phyloP scores from a whole-genome alignment of 2,329 filamentous ascomycete genomes.

The Ophiocordyceps sinensis region DNA sequence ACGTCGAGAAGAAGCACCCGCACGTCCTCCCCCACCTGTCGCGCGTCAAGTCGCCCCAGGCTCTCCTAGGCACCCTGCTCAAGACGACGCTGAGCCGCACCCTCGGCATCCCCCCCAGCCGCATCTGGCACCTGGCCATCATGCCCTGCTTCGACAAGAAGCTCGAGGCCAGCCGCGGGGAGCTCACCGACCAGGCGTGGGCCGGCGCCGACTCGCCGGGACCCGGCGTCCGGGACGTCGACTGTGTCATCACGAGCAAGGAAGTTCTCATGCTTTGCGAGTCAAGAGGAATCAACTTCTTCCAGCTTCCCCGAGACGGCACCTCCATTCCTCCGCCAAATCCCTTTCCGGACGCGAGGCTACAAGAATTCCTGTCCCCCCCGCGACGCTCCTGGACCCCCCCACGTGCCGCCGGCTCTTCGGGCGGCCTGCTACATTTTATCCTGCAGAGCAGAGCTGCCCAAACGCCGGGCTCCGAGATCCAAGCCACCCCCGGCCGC shows the following conservation, averaged over 20 bases:
- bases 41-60: constrained; percentile 84
- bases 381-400: constrained; percentile 26
- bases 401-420: constrained; percentile 53
- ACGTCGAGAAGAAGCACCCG: constrained; percentile 95
- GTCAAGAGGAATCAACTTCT: constrained; percentile 65
- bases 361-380: constrained; percentile 65
- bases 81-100: constrained; percentile 70
- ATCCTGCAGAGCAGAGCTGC: constrained; percentile 63
- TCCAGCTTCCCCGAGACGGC: constrained; percentile 47
- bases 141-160: constrained; percentile 99
- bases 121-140: constrained; percentile 86
- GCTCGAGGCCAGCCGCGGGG: constrained; percentile 83
- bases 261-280: constrained; percentile 84
- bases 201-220: constrained; percentile 30
- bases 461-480: constrained; percentile 53
- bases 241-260: constrained; percentile 95
- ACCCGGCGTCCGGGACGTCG: constrained; percentile 66
- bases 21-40: constrained; percentile 86
- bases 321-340: constrained; percentile 24
- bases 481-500: constrained; percentile 60
- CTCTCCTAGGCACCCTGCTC: constrained; percentile 74
- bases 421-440: constrained; percentile 79
- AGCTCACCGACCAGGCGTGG: constrained; percentile 77
- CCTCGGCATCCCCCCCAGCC: constrained; percentile 57
- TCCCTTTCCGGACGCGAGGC: constrained; percentile 56